Percentiles rank a stretch among this genome's conserved stretches.
Evolutionary conservation across 2,329 filamentous ascomycete species (phyloP).

Genomic region (Emydomyces testavorans): DNA sequence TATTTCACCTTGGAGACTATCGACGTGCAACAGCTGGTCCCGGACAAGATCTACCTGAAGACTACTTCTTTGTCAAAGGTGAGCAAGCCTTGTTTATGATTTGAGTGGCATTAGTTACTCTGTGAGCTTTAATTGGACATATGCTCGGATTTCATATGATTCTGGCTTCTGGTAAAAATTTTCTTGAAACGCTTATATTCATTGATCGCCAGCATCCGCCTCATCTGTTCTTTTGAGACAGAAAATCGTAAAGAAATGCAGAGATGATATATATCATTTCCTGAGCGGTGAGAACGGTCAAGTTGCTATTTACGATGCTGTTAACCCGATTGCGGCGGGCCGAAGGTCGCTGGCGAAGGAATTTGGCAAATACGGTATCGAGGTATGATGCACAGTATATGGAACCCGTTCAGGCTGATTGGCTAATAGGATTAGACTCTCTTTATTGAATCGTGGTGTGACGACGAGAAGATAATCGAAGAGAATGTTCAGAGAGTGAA

Average conservation of each 20-base stretch:
- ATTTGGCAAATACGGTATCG: slow-evolving; percentile 93
- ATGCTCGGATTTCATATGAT: too few species aligned
- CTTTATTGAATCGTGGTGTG: slow-evolving; percentile 92
- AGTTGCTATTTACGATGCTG: slow-evolving; percentile 95
- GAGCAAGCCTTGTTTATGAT: slow-evolving; percentile 15
- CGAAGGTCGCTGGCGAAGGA: slow-evolving; percentile 81
- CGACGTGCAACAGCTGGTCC: slow-evolving; percentile 79
- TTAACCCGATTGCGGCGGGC: slow-evolving; percentile 77
- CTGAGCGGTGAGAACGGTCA: slow-evolving; percentile 95
- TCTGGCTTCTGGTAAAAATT: too few species aligned
- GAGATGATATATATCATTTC: slow-evolving; percentile 94
- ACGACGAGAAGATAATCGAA: slow-evolving; percentile 83
- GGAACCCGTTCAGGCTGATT: background rate
- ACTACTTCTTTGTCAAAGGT: slow-evolving; percentile 94
- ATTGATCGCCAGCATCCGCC: slow-evolving; percentile 50
- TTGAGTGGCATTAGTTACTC: too few species aligned
- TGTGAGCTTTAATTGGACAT: too few species aligned
- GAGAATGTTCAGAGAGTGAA: slow-evolving; percentile 97
- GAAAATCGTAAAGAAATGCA: slow-evolving; percentile 94
- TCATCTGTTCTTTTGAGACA: slow-evolving; percentile 86
- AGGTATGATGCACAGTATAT: slow-evolving; percentile 42
- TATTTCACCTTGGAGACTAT: slow-evolving; percentile 96
- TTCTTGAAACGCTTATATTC: slow-evolving; percentile 10
- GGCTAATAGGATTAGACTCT: slow-evolving; percentile 51
- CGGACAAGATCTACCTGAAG: slow-evolving; percentile 75